A percentile compares a stretch with the other conserved stretches of the same genome.
Evolutionary conservation across 345 rosid species (phyloP).

Genomic region (Boechera retrofracta): DNA sequence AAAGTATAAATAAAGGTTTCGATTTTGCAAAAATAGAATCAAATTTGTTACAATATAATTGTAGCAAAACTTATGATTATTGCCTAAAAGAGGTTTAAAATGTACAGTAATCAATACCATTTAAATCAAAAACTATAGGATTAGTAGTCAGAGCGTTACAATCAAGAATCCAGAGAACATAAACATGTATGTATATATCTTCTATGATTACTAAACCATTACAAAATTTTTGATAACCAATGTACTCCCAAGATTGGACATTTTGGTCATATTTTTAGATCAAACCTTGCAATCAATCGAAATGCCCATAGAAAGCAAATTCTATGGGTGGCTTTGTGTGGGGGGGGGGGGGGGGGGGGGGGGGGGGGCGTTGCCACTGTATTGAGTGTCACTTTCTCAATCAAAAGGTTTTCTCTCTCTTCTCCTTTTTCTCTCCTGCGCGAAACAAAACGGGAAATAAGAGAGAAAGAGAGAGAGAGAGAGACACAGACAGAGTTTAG

Average conservation of each 20-base stretch:
- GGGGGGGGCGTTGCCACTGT: slow-evolving; percentile 16
- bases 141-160: neutral
- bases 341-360: neutral
- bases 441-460: slow-evolving; percentile 32
- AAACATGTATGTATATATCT: neutral
- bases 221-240: neutral
- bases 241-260: no score
- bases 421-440: slow-evolving; percentile 33
- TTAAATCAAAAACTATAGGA: neutral
- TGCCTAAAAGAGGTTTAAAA: neutral
- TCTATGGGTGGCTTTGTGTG: no score
- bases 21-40: neutral
- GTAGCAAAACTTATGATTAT: neutral
- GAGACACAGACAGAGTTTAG: slow-evolving; percentile 30
- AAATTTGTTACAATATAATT: neutral
- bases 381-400: slow-evolving; percentile 41
- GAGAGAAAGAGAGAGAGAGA: slow-evolving; percentile 12
- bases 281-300: neutral
- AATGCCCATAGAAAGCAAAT: neutral
- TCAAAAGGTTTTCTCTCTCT: slow-evolving; percentile 49
- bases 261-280: neutral
- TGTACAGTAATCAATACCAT: neutral
- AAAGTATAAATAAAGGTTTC: neutral
- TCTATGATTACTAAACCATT: neutral
- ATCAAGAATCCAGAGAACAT: neutral